A percentile compares a stretch with the other conserved stretches of the same genome.
phyloP scores from a whole-genome alignment of 2,329 filamentous ascomycete species.

The Phialemoniopsis sp. region DNA sequence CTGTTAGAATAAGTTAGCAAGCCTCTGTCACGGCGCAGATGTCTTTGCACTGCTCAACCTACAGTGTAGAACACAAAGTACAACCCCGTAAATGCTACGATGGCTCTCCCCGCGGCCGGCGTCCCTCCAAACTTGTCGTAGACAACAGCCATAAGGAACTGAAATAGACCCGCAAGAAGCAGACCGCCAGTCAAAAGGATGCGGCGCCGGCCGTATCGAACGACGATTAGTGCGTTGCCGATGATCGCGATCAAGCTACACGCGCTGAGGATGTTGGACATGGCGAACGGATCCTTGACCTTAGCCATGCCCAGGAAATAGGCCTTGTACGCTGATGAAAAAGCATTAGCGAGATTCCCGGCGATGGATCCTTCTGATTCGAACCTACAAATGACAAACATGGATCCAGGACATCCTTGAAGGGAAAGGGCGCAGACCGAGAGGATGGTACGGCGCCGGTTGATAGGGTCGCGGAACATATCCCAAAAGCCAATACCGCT shows the following conservation, averaged over 20 bases:
- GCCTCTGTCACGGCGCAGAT: too few species aligned
- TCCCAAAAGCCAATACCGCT: conserved; percentile 29
- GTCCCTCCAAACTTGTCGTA: conserved; percentile 32
- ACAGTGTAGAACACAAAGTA: conserved; percentile 46
- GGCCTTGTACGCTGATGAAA: conserved; percentile 43
- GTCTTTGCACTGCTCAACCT: too few species aligned
- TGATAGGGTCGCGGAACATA: conserved; percentile 22
- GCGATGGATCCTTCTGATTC: background rate
- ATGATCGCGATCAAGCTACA: conserved; percentile 44
- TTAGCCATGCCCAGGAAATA: conserved; percentile 53
- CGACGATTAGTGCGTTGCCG: conserved; percentile 41
- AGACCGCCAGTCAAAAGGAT: conserved; percentile 43
- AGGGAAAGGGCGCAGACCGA: conserved; percentile 34
- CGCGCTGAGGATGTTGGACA: conserved; percentile 43
- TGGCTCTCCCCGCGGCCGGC: conserved; percentile 27
- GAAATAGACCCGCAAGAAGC: conserved; percentile 39
- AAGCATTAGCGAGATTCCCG: conserved; percentile 5
- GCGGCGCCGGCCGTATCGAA: conserved; percentile 41
- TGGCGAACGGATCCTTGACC: conserved; percentile 43
- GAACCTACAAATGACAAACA: conserved; percentile 36
- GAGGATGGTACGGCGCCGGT: conserved; percentile 24
- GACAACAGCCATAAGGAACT: conserved; percentile 43
- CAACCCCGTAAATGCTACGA: conserved; percentile 42
- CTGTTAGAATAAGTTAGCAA: background rate
- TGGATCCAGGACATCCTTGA: conserved; percentile 36